These are phyloP conservation scores for Coffea canephora DNA, from an alignment of 257 asterid genomes.

Conservation along the genomic window DNA sequence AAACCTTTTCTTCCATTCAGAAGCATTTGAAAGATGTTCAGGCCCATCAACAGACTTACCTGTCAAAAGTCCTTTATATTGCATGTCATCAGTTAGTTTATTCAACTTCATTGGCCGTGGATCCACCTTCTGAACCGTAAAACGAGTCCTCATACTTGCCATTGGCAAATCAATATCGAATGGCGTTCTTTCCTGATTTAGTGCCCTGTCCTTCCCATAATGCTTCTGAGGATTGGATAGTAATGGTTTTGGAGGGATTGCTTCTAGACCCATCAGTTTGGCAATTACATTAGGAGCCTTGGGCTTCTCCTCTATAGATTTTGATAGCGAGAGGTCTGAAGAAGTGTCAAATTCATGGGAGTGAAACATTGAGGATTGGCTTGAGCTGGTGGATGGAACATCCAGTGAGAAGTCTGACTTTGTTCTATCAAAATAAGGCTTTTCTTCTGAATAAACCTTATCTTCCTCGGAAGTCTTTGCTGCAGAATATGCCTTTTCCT, in stretches of 20 bases:
- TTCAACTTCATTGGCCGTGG: conserved; percentile 41
- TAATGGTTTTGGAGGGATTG: conserved; percentile 27
- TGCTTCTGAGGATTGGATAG: conserved; percentile 8
- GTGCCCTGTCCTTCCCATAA: conserved; percentile 27
- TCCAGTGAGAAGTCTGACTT: conserved; percentile 27
- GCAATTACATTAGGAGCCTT: conserved; percentile 61
- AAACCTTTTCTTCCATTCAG: conserved; percentile 26
- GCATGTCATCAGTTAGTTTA: conserved; percentile 52
- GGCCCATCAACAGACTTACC: conserved; percentile 28
- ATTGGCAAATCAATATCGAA: conserved; percentile 57
- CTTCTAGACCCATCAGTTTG: conserved; percentile 79
- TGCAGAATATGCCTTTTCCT: conserved; percentile 14
- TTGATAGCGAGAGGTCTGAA: conserved; percentile 35
- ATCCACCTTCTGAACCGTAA: conserved; percentile 33
- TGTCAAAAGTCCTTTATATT: conserved; percentile 55
- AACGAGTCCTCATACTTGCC: conserved; percentile 32
- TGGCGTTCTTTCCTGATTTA: conserved; percentile 28
- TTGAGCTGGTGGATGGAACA: conserved; percentile 49
- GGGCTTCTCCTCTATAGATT: conserved; percentile 33
- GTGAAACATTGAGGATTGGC: conserved; percentile 44
- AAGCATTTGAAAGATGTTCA: conserved; percentile 16
- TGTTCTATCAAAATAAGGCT: conserved; percentile 11
- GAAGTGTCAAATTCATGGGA: conserved; percentile 33
- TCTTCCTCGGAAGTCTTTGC: conserved; percentile 18
- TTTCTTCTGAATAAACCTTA: conserved; percentile 19